These are phyloP conservation scores for Clathrospora elynae DNA, from an alignment of 2,329 filamentous ascomycete genomes.

Conservation along the genomic window DNA sequence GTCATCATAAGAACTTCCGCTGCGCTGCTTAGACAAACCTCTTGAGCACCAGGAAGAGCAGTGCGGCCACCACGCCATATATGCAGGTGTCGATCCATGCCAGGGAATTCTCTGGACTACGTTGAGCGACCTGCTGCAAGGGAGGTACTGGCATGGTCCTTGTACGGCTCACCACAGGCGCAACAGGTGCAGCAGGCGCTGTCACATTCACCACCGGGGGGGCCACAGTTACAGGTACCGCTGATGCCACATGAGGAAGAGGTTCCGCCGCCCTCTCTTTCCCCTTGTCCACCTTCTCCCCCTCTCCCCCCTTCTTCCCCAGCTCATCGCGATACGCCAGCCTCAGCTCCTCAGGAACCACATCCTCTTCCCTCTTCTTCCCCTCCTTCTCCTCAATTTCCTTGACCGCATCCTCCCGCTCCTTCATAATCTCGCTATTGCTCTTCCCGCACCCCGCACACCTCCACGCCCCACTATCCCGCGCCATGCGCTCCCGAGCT, in stretches of 20 bases:
- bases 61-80: constrained; percentile 69
- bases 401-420: constrained; percentile 65
- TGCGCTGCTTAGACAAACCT: constrained; percentile 47
- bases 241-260: background rate
- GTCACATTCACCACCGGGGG: no score
- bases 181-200: background rate
- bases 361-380: constrained; percentile 50
- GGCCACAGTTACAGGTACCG: no score
- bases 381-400: constrained; percentile 53
- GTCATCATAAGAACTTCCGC: background rate
- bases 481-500: constrained; percentile 71
- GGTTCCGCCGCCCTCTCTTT: constrained; percentile 24
- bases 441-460: constrained; percentile 72
- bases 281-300: constrained; percentile 27
- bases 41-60: constrained; percentile 70
- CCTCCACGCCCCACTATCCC: constrained; percentile 66
- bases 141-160: constrained; percentile 20
- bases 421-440: constrained; percentile 75
- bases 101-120: constrained; percentile 60
- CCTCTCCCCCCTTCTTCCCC: constrained; percentile 45
- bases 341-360: constrained; percentile 61
- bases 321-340: constrained; percentile 78
- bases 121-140: constrained; percentile 33
- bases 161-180: constrained; percentile 16
- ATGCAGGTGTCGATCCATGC: constrained; percentile 84